phyloP scores from a whole-genome alignment of 495 filamentous ascomycete species.

The Halenospora varia region DNA sequence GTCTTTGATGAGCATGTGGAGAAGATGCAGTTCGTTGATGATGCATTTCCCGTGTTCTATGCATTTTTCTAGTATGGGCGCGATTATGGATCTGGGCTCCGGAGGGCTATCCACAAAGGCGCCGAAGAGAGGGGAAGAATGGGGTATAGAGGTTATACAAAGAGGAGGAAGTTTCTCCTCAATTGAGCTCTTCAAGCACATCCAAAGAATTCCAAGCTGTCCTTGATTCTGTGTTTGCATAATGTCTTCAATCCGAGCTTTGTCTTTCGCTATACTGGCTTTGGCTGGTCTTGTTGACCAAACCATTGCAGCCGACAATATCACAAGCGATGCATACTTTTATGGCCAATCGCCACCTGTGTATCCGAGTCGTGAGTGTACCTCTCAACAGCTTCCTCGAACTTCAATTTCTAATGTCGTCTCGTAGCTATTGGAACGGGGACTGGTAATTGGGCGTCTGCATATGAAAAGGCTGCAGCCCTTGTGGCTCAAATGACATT shows the following conservation, averaged over 20 bases:
- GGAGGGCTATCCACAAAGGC: no score
- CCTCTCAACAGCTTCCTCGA: neutral
- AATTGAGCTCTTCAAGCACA: neutral
- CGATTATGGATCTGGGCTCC: no score
- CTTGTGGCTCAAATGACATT: conserved; percentile 51
- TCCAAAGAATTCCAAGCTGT: neutral
- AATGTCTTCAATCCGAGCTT: neutral
- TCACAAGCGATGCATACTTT: conserved; percentile 43
- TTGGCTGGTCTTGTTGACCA: neutral
- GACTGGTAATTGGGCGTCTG: conserved; percentile 35
- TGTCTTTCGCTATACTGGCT: neutral
- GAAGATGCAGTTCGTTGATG: no score
- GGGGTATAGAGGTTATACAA: no score
- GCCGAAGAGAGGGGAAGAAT: no score
- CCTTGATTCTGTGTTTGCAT: neutral
- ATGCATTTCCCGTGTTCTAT: no score
- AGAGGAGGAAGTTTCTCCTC: neutral
- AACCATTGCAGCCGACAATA: conserved; percentile 8
- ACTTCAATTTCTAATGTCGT: neutral
- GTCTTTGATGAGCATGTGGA: no score
- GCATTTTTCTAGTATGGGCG: no score
- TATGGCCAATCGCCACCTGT: conserved; percentile 54
- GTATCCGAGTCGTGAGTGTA: conserved; percentile 47
- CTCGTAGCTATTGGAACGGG: conserved; percentile 8
- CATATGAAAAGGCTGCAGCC: conserved; percentile 36